Base-by-base conservation (phyloP, 371 early-diverging fungal genomes). In the Lichtheimia ramosa region DNA sequence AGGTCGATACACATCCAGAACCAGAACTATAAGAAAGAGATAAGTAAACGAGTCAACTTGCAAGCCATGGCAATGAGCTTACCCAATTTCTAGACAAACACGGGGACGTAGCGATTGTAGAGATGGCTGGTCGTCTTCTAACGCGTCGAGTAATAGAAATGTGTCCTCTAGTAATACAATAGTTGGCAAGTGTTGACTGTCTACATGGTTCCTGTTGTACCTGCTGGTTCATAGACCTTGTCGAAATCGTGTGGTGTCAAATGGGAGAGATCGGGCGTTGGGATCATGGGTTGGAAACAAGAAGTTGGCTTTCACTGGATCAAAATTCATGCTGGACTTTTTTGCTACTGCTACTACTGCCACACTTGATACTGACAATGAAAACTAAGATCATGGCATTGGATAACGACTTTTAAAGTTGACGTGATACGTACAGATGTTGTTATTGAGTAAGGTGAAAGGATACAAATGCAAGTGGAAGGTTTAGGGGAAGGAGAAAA, bases 201-300 rank as follows among this genome's bases (percentile, higher is more conserved):
- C 12, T 13, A 16, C 24, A 10, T 54, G 46, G 25, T 10, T 8
- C 10, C 6, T 0, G 10, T 8, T 25, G 20, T 75, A 89, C 91
- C 91, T 46, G 94, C 91, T n/a, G 96, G 94, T 69, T 94, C 95
- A 69, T 95, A 96, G 8, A 96, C 86, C 48, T 77, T 68, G 16
- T 82, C 76, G 61, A 84, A 94, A 66, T 91, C 87, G 27, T 74
- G 56, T 18, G 72, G 63, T 46, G 80, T 79, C 58, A 94, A 70
- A 69, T 94, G 95, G 16, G 83, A 75, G 27, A 92, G 83, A 65
- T 89, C 85, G 16, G 92, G 92, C 13, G 90, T 91, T 23, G 90
- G 88, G 48, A 89, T 74, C 89, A 89, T 89, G 69, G 34, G 5
- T 34, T 5, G 34, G 34, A 24, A 49, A 50, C 46, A 52, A 42